Base-by-base conservation (phyloP, 192 early-diverging fungal species). In the Phycomyces nitens region DNA sequence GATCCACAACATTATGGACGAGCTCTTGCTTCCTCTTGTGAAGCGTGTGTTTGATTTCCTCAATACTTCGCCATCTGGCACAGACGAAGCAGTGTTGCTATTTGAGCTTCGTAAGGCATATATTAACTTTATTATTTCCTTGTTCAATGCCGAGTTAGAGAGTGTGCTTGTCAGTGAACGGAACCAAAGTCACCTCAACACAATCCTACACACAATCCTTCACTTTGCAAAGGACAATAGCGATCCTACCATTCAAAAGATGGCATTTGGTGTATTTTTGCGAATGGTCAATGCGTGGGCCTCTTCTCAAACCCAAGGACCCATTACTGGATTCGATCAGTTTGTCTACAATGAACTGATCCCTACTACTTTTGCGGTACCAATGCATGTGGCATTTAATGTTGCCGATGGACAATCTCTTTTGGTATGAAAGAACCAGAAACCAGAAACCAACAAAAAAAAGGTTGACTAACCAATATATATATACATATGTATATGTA, bases 31-130 rank as follows among this genome's bases (percentile, higher is more conserved):
- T 24, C 93, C 94, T 1, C 76, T 96, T 21, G 77, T 93, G 3
- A 86, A 88, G 58, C 88, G 88, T 51, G 90, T 95, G 24, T 94
- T 93, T 65, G 80, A 79, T 41, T 93, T 93, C 60, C 78, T 96
- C 42, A 90, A 93, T 68, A 88, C 92, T 71, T 80, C 87, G 1
- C 83, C 93, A 1, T 73, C 85, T 20, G 96, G 96, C 7, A 94
- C 92, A 0, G 96, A 98, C 66, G 94, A 96, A 69, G 79, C 84
- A 0, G 63, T 94, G 56, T 77, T 89, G 42, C 76, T 91, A 61
- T 72, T 84, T 10, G 90, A 93, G 34, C 80, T 98, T 49, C 84
- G 89, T 22, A 89, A 89, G 74, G 84, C 88, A 0, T 96, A 95
- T 69, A 71, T 98, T 27, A 81, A 78, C 2, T 89, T 95, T 74